Evolutionary conservation across 1,284 basidiomycete species (phyloP).

Genomic region (Peniophora sp.): DNA sequence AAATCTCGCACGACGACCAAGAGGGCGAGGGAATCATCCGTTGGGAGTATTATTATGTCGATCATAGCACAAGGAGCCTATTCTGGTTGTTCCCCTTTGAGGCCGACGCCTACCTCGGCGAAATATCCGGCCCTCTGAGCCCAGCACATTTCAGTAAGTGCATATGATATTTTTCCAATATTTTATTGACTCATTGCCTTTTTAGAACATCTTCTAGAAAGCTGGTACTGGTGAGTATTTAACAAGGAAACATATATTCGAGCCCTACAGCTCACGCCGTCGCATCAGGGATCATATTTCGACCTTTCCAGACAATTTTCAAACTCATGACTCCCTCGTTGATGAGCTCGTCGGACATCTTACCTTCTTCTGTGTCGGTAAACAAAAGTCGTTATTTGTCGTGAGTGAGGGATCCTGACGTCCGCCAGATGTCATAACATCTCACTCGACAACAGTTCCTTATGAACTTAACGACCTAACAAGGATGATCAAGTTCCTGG

Average conservation of each 20-base stretch:
- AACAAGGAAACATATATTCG: too few species aligned
- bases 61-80: conserved; percentile 16
- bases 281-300: conserved; percentile 12
- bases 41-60: conserved; percentile 21
- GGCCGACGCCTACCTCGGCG: conserved; percentile 9
- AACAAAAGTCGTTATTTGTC: too few species aligned
- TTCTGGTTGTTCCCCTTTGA: conserved; percentile 20
- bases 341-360: neutral
- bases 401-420: too few species aligned
- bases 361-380: neutral
- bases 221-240: conserved; percentile 22
- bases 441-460: neutral
- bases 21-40: conserved; percentile 6
- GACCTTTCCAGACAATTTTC: neutral
- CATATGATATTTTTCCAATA: neutral
- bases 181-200: neutral
- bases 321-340: neutral
- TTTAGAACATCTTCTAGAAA: conserved; percentile 16
- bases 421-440: neutral
- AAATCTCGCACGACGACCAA: conserved; percentile 16
- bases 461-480: neutral
- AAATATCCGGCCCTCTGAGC: conserved; percentile 10
- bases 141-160: conserved; percentile 18
- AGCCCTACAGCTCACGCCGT: too few species aligned
- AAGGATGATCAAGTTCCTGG: neutral